Conservation (phyloP, 345 rosid genomes). For the Melastoma malabathricum region DNA sequence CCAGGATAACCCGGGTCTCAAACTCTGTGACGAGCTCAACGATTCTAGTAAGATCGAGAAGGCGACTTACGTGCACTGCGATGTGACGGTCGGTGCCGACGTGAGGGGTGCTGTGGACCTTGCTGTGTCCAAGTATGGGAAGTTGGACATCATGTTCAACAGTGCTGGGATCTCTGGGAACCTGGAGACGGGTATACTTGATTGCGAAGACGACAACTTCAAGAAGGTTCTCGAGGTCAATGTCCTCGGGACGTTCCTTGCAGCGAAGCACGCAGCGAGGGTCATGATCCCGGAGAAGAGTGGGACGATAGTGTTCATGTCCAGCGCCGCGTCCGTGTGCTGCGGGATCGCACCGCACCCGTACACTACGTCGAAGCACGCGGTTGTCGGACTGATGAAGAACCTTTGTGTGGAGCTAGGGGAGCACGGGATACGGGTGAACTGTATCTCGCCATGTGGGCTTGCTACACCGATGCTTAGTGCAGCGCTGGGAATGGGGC, state of each 20-base stretch:
- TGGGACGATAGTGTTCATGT: constrained; percentile 31
- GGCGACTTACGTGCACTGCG: constrained; percentile 18
- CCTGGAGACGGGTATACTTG: constrained; percentile 12
- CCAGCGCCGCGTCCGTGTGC: constrained; percentile 16
- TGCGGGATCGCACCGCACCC: constrained; percentile 21
- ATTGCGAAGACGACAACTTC: constrained; percentile 15
- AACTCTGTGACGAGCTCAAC: constrained; percentile 17
- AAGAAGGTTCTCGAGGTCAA: constrained; percentile 26
- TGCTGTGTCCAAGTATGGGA: constrained; percentile 20
- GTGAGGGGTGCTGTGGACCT: constrained; percentile 19
- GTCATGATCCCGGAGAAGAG: constrained; percentile 30
- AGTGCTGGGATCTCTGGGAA: constrained; percentile 28
- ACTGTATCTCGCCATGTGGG: constrained; percentile 23
- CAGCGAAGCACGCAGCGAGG: constrained; percentile 38
- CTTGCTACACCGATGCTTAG: constrained; percentile 22
- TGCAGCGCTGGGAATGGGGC: constrained; percentile 12
- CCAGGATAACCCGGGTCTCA: constrained; percentile 27
- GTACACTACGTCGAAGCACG: constrained; percentile 28
- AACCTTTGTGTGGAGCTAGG: constrained; percentile 34
- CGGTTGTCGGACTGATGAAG: constrained; percentile 34
- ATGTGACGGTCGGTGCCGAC: constrained; percentile 21
- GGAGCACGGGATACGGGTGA: constrained; percentile 24
- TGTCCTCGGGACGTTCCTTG: constrained; percentile 23
- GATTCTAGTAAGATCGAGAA: too few species aligned
- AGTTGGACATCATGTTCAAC: constrained; percentile 35